A percentile compares a stretch with the other conserved stretches of the same genome.
These are phyloP conservation scores for Fusarium phyllophilum DNA, from an alignment of 2,329 filamentous ascomycete genomes.

Conservation along the genomic window DNA sequence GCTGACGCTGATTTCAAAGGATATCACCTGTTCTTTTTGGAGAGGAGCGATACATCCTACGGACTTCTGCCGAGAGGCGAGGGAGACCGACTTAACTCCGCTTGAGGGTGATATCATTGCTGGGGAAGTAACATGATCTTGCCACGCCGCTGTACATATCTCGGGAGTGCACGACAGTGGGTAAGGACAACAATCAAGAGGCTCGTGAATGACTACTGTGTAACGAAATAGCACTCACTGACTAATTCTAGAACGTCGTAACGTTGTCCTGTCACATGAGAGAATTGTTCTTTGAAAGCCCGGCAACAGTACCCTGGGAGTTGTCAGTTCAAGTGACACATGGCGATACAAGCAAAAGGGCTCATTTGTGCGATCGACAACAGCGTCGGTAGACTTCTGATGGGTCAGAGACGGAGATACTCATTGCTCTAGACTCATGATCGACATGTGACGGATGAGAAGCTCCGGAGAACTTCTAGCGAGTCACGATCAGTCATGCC, in stretches of 20 bases:
- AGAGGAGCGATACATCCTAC: slow-evolving; percentile 1
- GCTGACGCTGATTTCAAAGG: background rate
- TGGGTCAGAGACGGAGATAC: background rate
- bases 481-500: background rate
- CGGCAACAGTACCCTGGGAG: background rate
- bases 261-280: background rate
- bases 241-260: background rate
- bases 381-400: background rate
- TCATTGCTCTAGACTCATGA: background rate
- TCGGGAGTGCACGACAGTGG: background rate
- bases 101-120: background rate
- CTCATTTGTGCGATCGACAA: background rate
- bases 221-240: background rate
- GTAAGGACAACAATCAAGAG: background rate
- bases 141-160: background rate
- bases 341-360: no score
- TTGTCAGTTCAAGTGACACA: background rate
- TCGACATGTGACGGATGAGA: background rate
- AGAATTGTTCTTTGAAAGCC: background rate
- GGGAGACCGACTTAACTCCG: background rate
- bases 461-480: background rate
- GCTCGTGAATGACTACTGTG: background rate
- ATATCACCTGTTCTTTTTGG: slow-evolving; percentile 22
- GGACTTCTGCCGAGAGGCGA: background rate
- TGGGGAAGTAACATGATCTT: slow-evolving; percentile 7